phyloP scores from a whole-genome alignment of 495 filamentous ascomycete genomes.

The Aspergillus diversus region DNA sequence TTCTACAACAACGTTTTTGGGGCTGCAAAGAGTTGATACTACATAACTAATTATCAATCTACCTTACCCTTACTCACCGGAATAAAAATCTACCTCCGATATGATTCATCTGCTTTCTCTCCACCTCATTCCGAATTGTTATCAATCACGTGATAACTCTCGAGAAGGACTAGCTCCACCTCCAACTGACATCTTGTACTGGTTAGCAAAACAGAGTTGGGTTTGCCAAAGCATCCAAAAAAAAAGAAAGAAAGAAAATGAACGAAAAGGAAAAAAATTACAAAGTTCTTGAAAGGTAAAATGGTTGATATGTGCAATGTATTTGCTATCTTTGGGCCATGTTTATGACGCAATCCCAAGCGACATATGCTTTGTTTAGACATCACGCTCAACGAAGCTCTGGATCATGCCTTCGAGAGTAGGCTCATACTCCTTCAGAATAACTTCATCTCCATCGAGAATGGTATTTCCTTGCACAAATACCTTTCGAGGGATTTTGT shows the following conservation, averaged over 20 bases:
- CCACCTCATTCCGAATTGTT: neutral
- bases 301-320: neutral
- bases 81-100: neutral
- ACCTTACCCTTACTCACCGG: neutral
- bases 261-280: too few relatives aligned
- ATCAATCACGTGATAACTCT: conserved; percentile 1
- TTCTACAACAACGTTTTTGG: conserved; percentile 6
- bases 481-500: conserved; percentile 91
- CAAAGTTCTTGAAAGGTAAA: neutral
- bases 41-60: too few relatives aligned
- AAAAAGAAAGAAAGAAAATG: too few relatives aligned
- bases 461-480: conserved; percentile 95
- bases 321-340: neutral
- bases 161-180: conserved; percentile 8
- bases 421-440: conserved; percentile 86
- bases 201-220: too few relatives aligned
- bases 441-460: conserved; percentile 71
- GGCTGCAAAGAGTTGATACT: too few relatives aligned
- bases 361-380: conserved; percentile 37
- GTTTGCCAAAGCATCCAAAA: too few relatives aligned
- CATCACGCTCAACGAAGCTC: conserved; percentile 82
- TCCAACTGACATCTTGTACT: neutral
- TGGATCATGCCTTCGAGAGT: conserved; percentile 83
- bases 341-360: too few relatives aligned
- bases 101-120: neutral